Base-by-base conservation (phyloP, 129 eudicot genomes). In the Tagetes patula region DNA sequence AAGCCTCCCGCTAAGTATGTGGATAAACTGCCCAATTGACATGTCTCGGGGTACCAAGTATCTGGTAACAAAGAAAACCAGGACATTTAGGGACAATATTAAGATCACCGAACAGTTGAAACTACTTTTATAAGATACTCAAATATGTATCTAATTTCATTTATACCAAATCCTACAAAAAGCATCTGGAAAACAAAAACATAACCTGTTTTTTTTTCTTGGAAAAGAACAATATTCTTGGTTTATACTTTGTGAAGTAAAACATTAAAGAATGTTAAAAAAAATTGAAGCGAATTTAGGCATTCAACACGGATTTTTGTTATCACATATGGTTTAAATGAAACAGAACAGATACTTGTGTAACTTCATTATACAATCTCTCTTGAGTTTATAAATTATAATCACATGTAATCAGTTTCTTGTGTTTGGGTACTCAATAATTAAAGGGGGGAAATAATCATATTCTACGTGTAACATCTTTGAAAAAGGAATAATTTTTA, bases 41-140 rank as follows among this genome's bases (percentile, higher is more conserved):
- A 90, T 90, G 85, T 94, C 98, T 42, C 91, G 81, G 3, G 98
- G 96, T 4, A 88, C 98, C 75, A 94, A 82, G 81, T 84, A 94
- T 75, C 96, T 94, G 83, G 70, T 55, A 50, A 20, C 54, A 71
- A 74, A 62, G 9, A 62, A 13, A 36, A 62, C 37, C 31, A 62
- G 10, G 5, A 2, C 3, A 8, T 52, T 52, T 46, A 46, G n/a
- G 2, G 13, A 46, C 10, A 3, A 14, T 13, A 0, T 52, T 31
- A n/a, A n/a, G 58, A 3, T 14, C 8, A 54, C 36, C 9, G 6
- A 54, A 54, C 60, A 5, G 5, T 2, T 27, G 6, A 8, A 55
- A 55, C 36, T 3, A 50, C 56, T 4, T 4, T n/a, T 50, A 50
- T 50, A 50, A 30, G 36, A 3, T 12, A 55, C 61, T 55, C 3